Base-by-base conservation (phyloP, 805 yeast species). In the Suhomyces vadensis region DNA sequence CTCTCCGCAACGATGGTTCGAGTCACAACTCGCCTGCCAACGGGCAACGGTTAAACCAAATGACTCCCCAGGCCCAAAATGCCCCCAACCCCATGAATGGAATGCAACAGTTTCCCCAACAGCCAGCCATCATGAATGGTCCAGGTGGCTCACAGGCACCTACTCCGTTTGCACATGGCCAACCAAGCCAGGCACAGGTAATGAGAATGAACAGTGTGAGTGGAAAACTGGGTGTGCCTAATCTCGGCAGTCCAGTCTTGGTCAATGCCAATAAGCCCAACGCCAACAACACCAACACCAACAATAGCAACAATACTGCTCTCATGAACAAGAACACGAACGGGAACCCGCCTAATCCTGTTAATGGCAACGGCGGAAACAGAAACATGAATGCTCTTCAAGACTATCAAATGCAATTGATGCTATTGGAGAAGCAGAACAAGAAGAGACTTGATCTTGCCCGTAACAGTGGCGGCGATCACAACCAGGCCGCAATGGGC, bases 351-450 rank as follows among this genome's bases (percentile, higher is more conserved):
- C 17, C 40, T 16, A 40, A 39, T 22, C 45, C 43, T 36, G 47
- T 42, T 36, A 41, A 35, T 16, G 44, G 24, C 9, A 43, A 41
- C 37, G 48, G 49, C 14, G 45, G 42, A 2, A 38, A 26, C n/a
- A 56, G 68, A 36, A 69, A 69, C 52, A 71, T 67, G 45, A 75
- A 74, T 55, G 91, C 92, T 1, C 67, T 87, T 31, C 87, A 84
- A 54, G 95, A 87, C 58, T 87, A 88, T 61, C 95, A 87, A 61
- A 82, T 80, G 72, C 92, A 87, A 62, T 67, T 87, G 52, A 77
- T 85, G 77, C 60, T 84, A 42, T 66, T 88, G 57, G 95, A 87
- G 55, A 79, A 79, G 50, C 91, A 86, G 59, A 87, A 85, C 62
- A 83, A 84, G 58, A 81, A 79, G 60, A 74, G 87, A 43, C 67